Conservation (phyloP, 305 asterid species). For the Caryopteris hybrid region DNA sequence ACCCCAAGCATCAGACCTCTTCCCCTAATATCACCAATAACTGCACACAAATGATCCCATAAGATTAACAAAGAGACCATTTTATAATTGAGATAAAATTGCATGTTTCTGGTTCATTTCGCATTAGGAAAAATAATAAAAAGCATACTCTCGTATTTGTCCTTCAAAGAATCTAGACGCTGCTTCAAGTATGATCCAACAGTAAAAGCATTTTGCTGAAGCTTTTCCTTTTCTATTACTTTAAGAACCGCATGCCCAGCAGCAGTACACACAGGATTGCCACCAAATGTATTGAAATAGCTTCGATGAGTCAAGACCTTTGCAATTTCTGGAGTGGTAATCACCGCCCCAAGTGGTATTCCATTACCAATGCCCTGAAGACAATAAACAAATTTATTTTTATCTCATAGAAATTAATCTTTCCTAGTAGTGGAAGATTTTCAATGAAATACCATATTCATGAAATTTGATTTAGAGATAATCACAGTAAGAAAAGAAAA, state of each 20-base stretch:
- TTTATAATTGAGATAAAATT: no score
- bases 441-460: not conserved
- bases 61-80: not conserved
- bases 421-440: not conserved
- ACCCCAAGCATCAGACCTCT: slow-evolving; percentile 82
- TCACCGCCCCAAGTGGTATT: slow-evolving; percentile 84
- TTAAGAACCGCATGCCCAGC: slow-evolving; percentile 80
- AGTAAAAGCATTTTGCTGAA: slow-evolving; percentile 61
- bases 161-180: slow-evolving; percentile 48
- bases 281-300: slow-evolving; percentile 85
- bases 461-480: not conserved
- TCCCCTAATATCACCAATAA: slow-evolving; percentile 82
- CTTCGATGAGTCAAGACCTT: slow-evolving; percentile 49
- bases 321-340: slow-evolving; percentile 74
- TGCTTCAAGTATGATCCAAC: slow-evolving; percentile 71
- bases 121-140: no score
- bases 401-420: not conserved
- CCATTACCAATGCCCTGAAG: slow-evolving; percentile 90
- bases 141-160: slow-evolving; percentile 61
- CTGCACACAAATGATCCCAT: slow-evolving; percentile 29
- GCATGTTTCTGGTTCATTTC: no score
- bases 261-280: slow-evolving; percentile 84
- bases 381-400: not conserved
- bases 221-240: slow-evolving; percentile 74
- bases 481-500: not conserved